Evolutionary conservation across 2,329 filamentous ascomycete species (phyloP), one percentile per base, ranked within the genome.

Genomic region (Whalleya microplaca): DNA sequence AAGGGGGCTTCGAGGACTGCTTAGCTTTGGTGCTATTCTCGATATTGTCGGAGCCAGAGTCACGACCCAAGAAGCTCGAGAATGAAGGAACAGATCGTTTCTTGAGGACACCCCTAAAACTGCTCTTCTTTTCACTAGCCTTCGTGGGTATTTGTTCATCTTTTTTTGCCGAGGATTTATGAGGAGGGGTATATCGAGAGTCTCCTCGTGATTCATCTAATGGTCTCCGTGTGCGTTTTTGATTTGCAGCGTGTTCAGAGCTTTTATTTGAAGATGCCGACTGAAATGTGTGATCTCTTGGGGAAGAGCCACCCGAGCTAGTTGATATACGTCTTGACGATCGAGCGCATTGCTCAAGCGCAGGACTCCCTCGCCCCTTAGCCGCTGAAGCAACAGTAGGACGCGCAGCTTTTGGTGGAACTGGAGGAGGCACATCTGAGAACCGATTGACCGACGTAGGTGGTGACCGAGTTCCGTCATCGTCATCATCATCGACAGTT

Each of bases 101-200:
- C 53, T 75, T 81, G n/a, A 86, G 68, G 2, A 76, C 83, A 51
- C 80, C 78, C 37, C 80, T 78, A 42, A 85, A 69, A 1, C 78
- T 72, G 1, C 70, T 66, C 56, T 73, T 82, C 64, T 80, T 83
- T 45, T 83, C 80, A 9, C 55, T 48, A 0, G 62, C 21, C 21
- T 69, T 73, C 7, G n/a, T 20, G 37, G 44, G 61, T n/a, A 47
- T 43, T 45, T 48, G 44, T 50, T 51, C 67, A 55, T 73, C 41
- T 48, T 67, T 76, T 46, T 73, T 75, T 1, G 68, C 40, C 14
- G 66, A 16, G 16, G 66, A 48, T 21, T 64, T 69, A 55, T 66
- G 71, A 16, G 65, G 44, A 63, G 61, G 41, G 52, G 55, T 45
- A 41, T 61, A 57, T 63, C 71, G 63, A 52, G 67, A 23, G 45